Conservation (phyloP, 495 filamentous ascomycete genomes). For the Penicillium atrosanguineum region DNA sequence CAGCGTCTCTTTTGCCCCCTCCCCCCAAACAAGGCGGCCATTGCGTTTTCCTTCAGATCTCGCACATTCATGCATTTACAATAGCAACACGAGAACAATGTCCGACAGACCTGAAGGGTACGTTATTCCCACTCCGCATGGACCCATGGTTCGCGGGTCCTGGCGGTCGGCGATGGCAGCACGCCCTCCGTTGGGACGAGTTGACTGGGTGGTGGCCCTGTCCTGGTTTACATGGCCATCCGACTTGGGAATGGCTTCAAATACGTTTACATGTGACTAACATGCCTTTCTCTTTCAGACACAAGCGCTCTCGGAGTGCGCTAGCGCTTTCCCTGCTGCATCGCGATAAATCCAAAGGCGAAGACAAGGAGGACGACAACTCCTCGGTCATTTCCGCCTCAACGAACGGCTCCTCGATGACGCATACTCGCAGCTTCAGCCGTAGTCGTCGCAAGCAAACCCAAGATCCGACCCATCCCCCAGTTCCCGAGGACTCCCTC, state of each 20-base stretch:
- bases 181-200: not conserved
- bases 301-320: conserved; percentile 54
- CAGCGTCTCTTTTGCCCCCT: conserved; percentile 7
- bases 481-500: conserved; percentile 22
- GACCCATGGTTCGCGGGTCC: conserved; percentile 19
- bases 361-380: conserved; percentile 31
- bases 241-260: not conserved
- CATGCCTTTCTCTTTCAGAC: conserved; percentile 33
- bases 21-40: conserved; percentile 6
- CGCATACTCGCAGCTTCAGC: conserved; percentile 31
- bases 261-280: conserved; percentile 27
- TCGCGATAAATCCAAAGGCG: conserved; percentile 47
- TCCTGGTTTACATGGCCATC: not conserved
- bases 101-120: conserved; percentile 30
- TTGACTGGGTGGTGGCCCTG: not conserved
- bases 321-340: conserved; percentile 51
- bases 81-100: conserved; percentile 13
- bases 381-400: conserved; percentile 29
- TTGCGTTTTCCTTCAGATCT: not conserved
- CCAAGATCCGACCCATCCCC: conserved; percentile 24
- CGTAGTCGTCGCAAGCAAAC: conserved; percentile 24
- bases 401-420: conserved; percentile 26
- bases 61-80: conserved; percentile 1
- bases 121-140: conserved; percentile 4
- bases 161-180: conserved; percentile 8